Conservation (phyloP, 306 rosid species). For the Vigna hirtella region DNA sequence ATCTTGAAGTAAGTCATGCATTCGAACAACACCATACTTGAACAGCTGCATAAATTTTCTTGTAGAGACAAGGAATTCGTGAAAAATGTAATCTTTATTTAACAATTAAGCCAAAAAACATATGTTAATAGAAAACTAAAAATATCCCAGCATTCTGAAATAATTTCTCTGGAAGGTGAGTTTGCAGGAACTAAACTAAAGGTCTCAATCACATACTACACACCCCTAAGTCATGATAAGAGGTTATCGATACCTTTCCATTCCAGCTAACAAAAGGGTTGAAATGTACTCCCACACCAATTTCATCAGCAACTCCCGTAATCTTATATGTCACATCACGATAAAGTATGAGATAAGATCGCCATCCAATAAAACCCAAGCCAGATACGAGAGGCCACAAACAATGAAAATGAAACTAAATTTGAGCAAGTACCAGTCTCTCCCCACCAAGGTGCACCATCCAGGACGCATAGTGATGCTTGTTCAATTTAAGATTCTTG, state of each 20-base stretch:
- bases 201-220: slow-evolving; percentile 25
- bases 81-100: background rate
- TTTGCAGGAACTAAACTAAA: slow-evolving; percentile 16
- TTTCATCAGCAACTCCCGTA: slow-evolving; percentile 73
- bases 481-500: slow-evolving; percentile 83
- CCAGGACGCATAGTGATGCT: slow-evolving; percentile 89
- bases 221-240: slow-evolving; percentile 24
- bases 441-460: slow-evolving; percentile 82
- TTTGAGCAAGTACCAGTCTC: slow-evolving; percentile 64
- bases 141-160: slow-evolving; percentile 18
- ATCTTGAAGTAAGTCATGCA: slow-evolving; percentile 82
- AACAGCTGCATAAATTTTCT: slow-evolving; percentile 62
- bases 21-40: slow-evolving; percentile 88
- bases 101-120: slow-evolving; percentile 17
- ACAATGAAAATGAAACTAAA: slow-evolving; percentile 8
- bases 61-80: slow-evolving; percentile 23
- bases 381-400: background rate
- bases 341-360: slow-evolving; percentile 38
- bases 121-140: background rate
- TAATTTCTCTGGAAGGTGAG: slow-evolving; percentile 26
- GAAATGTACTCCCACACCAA: slow-evolving; percentile 96
- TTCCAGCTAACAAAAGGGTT: slow-evolving; percentile 89
- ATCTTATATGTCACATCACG: slow-evolving; percentile 58
- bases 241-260: slow-evolving; percentile 65
- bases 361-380: slow-evolving; percentile 16